Evolutionary conservation across 129 eudicot genomes (phyloP).

Genomic region (Helianthus tuberosus): DNA sequence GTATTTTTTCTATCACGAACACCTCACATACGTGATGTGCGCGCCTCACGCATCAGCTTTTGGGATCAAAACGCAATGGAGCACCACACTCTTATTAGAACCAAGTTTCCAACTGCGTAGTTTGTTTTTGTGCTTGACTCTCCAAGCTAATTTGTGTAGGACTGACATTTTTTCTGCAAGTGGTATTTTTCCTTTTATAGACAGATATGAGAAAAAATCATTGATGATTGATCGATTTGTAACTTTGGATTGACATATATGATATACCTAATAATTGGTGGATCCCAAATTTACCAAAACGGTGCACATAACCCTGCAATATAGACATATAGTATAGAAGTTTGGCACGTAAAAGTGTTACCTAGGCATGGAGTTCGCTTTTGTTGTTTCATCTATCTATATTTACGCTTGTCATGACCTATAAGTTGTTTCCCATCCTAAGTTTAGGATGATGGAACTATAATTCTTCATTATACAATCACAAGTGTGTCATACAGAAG

Average conservation of each 20-base stretch:
- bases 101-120: not conserved
- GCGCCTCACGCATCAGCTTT: too few relatives aligned
- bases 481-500: not conserved
- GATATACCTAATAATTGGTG: not conserved
- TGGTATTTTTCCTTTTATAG: conserved; percentile 3
- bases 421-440: not conserved
- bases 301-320: not conserved
- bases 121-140: not conserved
- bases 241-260: conserved; percentile 3
- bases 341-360: not conserved
- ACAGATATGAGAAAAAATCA: not conserved
- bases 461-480: not conserved
- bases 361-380: conserved; percentile 4
- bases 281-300: conserved; percentile 5
- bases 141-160: not conserved
- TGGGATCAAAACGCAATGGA: too few relatives aligned
- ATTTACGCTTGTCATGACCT: not conserved
- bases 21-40: too few relatives aligned
- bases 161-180: not conserved
- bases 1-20: too few relatives aligned
- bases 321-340: not conserved
- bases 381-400: not conserved
- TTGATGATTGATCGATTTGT: not conserved
- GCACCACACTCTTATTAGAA: too few relatives aligned
- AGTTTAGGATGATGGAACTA: not conserved